These are phyloP conservation scores for Trichoderma atroviride DNA, from an alignment of 2,329 filamentous ascomycete genomes.

Conservation along the genomic window DNA sequence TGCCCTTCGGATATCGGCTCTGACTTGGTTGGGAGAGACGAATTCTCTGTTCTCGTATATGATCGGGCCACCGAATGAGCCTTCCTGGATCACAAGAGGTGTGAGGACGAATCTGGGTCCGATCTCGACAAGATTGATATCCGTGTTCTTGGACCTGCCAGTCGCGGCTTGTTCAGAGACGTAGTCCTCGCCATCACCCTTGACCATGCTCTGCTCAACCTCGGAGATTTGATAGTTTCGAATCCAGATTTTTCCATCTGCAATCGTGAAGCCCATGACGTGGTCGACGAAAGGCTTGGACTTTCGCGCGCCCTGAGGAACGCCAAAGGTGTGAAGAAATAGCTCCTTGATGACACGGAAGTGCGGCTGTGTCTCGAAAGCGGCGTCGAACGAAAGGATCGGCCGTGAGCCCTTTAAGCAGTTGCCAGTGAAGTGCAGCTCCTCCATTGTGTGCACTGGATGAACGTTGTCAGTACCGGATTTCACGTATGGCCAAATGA, in stretches of 20 bases:
- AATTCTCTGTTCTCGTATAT: constrained; percentile 99
- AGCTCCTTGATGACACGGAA: constrained; percentile 85
- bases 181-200: constrained; percentile 47
- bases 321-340: constrained; percentile 86
- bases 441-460: constrained; percentile 89
- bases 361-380: constrained; percentile 81
- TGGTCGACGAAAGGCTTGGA: constrained; percentile 96
- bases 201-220: constrained; percentile 63
- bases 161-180: constrained; percentile 46
- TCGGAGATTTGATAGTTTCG: constrained; percentile 93
- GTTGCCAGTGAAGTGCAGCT: constrained; percentile 95
- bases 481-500: neutral
- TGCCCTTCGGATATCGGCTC: constrained; percentile 74
- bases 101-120: constrained; percentile 91
- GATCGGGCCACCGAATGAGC: constrained; percentile 91
- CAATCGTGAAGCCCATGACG: constrained; percentile 87
- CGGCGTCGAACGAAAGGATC: constrained; percentile 85
- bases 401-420: constrained; percentile 92
- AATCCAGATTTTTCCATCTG: constrained; percentile 94
- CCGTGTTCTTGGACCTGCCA: constrained; percentile 61
- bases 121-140: constrained; percentile 86
- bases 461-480: constrained; percentile 32
- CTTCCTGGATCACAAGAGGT: constrained; percentile 93
- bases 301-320: constrained; percentile 83
- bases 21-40: constrained; percentile 91